Conservation (phyloP, 23 red algal species). For the Gracilaria caudata region DNA sequence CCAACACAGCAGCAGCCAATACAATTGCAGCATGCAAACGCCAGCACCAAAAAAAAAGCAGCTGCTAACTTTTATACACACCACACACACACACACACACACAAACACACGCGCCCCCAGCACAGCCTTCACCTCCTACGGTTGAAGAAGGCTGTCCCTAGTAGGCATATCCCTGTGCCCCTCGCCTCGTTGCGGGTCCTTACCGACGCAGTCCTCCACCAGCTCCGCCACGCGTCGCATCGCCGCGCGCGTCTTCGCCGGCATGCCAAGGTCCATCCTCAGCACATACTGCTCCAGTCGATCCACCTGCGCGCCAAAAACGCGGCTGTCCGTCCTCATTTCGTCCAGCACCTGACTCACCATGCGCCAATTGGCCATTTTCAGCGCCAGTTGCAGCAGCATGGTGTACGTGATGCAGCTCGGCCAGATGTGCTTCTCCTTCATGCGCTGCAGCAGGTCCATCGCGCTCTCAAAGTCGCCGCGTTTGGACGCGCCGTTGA, state of each 20-base stretch:
- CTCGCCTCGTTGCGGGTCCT: background rate
- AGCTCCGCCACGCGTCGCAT: background rate
- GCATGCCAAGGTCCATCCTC: background rate
- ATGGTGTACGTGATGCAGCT: conserved; percentile 51
- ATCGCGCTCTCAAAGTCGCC: conserved; percentile 46
- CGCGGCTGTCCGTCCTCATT: conserved; percentile 4
- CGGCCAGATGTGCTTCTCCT: conserved; percentile 40
- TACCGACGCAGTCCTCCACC: conserved; percentile 1
- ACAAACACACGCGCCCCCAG: too few species aligned
- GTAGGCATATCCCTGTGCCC: background rate
- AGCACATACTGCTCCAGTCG: background rate
- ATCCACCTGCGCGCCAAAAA: background rate
- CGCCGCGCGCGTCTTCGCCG: background rate
- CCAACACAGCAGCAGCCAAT: background rate
- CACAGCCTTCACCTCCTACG: background rate
- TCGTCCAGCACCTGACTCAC: background rate
- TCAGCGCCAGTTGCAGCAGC: conserved; percentile 55
- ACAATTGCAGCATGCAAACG: background rate
- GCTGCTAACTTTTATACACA: background rate
- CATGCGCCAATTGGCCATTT: background rate
- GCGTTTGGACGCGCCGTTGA: conserved; percentile 54
- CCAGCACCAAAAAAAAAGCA: too few species aligned
- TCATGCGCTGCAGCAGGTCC: conserved; percentile 53
- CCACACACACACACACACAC: background rate
- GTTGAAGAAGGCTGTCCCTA: too few species aligned